A percentile compares a stretch with the other conserved stretches of the same genome.
Evolutionary conservation across 306 rosid genomes (phyloP).

Genomic region (Hippophae tibetana): DNA sequence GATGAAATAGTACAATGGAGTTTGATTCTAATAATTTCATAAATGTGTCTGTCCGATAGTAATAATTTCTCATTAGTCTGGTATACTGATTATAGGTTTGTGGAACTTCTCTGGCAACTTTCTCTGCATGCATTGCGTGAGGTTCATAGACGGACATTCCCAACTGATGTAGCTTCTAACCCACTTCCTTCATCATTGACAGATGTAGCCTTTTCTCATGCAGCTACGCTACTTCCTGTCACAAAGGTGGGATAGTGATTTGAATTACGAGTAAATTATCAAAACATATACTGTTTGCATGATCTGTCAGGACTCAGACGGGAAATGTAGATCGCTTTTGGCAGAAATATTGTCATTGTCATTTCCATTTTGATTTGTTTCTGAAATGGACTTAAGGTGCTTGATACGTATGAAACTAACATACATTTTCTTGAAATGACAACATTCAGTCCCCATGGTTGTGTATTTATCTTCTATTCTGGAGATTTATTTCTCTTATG

Average conservation of each 20-base stretch:
- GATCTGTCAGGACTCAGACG: no score
- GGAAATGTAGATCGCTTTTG: no score
- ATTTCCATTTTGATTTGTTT: no score
- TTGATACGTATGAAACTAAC: no score
- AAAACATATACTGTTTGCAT: conserved; percentile 7
- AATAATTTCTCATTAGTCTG: conserved; percentile 4
- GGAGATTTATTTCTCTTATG: no score
- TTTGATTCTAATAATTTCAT: no score
- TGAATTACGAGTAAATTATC: background rate
- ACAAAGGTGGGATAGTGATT: conserved; percentile 56
- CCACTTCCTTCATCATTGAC: conserved; percentile 92
- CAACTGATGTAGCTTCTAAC: conserved; percentile 75
- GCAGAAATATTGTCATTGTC: no score
- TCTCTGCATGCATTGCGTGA: conserved; percentile 96
- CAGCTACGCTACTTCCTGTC: conserved; percentile 95
- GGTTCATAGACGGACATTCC: conserved; percentile 88
- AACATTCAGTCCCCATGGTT: no score
- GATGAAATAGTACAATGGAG: no score
- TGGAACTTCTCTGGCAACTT: conserved; percentile 98
- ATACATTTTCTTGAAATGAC: no score
- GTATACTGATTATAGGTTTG: conserved; percentile 56
- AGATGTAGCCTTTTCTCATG: conserved; percentile 96
- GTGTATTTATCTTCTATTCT: no score
- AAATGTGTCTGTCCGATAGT: background rate
- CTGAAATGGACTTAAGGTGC: no score